These are phyloP conservation scores for Taiozyma sp. DNA, from an alignment of 1,139 yeast species.

Conservation along the genomic window DNA sequence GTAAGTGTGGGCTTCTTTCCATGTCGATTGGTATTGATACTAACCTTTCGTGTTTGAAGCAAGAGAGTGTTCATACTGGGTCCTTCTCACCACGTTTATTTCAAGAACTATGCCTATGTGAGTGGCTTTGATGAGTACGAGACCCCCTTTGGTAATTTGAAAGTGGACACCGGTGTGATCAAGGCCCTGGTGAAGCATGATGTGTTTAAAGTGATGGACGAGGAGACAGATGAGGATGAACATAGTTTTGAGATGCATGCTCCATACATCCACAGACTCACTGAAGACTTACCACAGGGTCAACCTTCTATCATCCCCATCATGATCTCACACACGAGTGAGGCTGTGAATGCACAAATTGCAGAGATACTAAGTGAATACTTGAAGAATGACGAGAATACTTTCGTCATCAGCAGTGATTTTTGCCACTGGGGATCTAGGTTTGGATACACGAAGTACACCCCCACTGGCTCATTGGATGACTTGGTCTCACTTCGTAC, in stretches of 20 bases:
- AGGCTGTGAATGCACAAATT: constrained; percentile 36
- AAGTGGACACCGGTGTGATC: constrained; percentile 51
- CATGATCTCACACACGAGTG: constrained; percentile 61
- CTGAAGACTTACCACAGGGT: constrained; percentile 33
- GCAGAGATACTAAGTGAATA: constrained; percentile 49
- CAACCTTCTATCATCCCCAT: constrained; percentile 67
- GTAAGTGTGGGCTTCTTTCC: constrained; percentile 16
- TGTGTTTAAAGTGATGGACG: constrained; percentile 51
- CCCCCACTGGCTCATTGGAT: constrained; percentile 26
- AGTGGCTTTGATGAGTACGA: constrained; percentile 51
- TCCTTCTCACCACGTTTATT: constrained; percentile 92
- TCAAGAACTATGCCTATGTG: constrained; percentile 52
- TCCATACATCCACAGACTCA: constrained; percentile 58
- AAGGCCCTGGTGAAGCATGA: constrained; percentile 30
- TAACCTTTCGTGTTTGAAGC: constrained; percentile 18
- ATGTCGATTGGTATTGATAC: background rate
- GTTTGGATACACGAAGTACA: constrained; percentile 65
- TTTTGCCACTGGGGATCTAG: constrained; percentile 95
- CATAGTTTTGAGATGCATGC: constrained; percentile 96
- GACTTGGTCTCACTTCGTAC: constrained; percentile 19
- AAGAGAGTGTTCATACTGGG: constrained; percentile 77
- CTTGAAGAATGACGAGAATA: constrained; percentile 48
- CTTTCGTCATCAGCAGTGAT: constrained; percentile 82
- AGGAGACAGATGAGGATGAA: constrained; percentile 69
- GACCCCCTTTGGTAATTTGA: constrained; percentile 77